phyloP scores from a whole-genome alignment of 2,329 filamentous ascomycete species.

The Botryotinia calthae region DNA sequence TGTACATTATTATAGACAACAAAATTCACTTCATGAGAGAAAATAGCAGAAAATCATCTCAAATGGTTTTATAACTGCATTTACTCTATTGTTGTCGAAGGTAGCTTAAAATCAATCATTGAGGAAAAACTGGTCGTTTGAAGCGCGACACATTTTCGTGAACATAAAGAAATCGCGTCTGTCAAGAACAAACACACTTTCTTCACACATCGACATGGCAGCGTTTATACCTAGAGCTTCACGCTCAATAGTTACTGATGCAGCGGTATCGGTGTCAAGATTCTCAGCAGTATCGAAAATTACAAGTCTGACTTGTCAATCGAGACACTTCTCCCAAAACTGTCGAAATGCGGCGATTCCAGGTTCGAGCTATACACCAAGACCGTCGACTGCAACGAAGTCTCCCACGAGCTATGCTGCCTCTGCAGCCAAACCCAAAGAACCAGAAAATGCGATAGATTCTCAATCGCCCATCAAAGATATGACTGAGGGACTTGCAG shows the following conservation, averaged over 20 bases:
- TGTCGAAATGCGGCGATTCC: slow-evolving; percentile 30
- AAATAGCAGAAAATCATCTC: not conserved
- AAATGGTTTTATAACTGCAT: not conserved
- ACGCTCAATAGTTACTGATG: slow-evolving; percentile 28
- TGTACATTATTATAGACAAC: not conserved
- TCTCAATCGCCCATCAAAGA: slow-evolving; percentile 38
- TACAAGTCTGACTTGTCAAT: not conserved
- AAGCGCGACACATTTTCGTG: slow-evolving; percentile 3
- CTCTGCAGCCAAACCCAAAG: slow-evolving; percentile 20
- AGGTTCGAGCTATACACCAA: slow-evolving; percentile 32
- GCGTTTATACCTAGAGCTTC: slow-evolving; percentile 24
- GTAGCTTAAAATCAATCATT: not conserved
- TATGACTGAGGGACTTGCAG: slow-evolving; percentile 51
- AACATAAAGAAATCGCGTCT: slow-evolving; percentile 21
- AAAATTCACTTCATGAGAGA: not conserved
- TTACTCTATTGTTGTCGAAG: not conserved
- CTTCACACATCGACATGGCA: slow-evolving; percentile 13
- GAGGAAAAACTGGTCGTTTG: not conserved
- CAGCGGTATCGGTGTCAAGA: slow-evolving; percentile 20
- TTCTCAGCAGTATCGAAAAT: not conserved
- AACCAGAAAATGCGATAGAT: slow-evolving; percentile 59
- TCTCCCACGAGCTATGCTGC: slow-evolving; percentile 15
- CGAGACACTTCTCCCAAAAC: slow-evolving; percentile 31
- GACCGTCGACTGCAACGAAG: slow-evolving; percentile 20
- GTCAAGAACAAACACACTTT: not conserved